Evolutionary conservation across 108 stramenopile species (phyloP).

Genomic region (Stephanodiscus minutulus): DNA sequence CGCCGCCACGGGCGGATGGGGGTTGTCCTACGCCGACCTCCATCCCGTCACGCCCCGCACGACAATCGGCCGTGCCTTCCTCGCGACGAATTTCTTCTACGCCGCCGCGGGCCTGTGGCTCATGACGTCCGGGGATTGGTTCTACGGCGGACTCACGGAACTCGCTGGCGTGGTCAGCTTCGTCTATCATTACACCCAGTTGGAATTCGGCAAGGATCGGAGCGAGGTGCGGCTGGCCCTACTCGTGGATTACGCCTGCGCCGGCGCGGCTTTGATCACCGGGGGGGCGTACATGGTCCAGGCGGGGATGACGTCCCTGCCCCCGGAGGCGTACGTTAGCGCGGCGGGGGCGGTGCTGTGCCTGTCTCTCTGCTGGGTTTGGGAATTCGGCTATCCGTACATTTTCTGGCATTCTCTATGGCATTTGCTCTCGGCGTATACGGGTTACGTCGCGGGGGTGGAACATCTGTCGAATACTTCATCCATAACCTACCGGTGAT

Average conservation of each 20-base stretch:
- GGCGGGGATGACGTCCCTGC: slow-evolving; percentile 41
- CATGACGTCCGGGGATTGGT: slow-evolving; percentile 57
- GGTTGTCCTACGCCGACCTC: slow-evolving; percentile 75
- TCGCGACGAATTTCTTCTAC: slow-evolving; percentile 82
- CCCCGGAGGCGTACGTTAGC: slow-evolving; percentile 48
- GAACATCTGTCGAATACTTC: slow-evolving; percentile 35
- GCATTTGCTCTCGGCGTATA: slow-evolving; percentile 75
- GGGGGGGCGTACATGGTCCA: slow-evolving; percentile 56
- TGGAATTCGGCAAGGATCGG: slow-evolving; percentile 58
- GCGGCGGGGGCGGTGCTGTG: slow-evolving; percentile 47
- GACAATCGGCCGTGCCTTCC: slow-evolving; percentile 63
- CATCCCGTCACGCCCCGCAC: slow-evolving; percentile 65
- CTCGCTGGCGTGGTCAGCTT: slow-evolving; percentile 72
- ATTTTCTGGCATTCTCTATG: slow-evolving; percentile 79
- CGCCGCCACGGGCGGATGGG: slow-evolving; percentile 70
- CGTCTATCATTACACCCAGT: slow-evolving; percentile 77
- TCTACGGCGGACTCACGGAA: slow-evolving; percentile 68
- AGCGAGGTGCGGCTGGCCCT: slow-evolving; percentile 69
- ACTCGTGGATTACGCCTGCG: slow-evolving; percentile 74
- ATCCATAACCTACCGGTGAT: no score
- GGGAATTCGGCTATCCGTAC: slow-evolving; percentile 60
- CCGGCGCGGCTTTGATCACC: slow-evolving; percentile 51
- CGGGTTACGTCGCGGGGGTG: slow-evolving; percentile 71
- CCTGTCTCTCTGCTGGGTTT: slow-evolving; percentile 72
- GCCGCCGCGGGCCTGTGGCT: slow-evolving; percentile 62